Percentiles rank a stretch among this genome's conserved stretches.
Evolutionary conservation across 1,284 basidiomycete species (phyloP).

Genomic region (Ustilago loliicola): DNA sequence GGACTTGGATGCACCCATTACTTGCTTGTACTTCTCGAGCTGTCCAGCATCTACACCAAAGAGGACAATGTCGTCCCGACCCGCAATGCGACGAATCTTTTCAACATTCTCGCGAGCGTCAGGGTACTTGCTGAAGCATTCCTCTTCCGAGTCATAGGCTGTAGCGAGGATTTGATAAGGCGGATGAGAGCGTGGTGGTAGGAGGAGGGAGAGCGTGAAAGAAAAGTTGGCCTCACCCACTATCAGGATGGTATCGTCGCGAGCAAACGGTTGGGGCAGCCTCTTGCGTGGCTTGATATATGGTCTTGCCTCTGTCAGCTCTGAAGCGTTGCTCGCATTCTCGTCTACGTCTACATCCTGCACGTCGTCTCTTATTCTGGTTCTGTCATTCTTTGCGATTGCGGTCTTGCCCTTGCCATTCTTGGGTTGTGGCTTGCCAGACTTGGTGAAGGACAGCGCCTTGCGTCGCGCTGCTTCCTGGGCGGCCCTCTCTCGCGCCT

Average conservation of each 20-base stretch:
- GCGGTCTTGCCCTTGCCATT: slow-evolving; percentile 17
- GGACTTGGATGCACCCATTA: slow-evolving; percentile 57
- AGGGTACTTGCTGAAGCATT: slow-evolving; percentile 86
- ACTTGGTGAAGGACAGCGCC: slow-evolving; percentile 40
- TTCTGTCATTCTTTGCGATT: neutral
- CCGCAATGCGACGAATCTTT: slow-evolving; percentile 53
- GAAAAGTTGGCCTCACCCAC: slow-evolving; percentile 95
- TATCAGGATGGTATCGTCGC: slow-evolving; percentile 84
- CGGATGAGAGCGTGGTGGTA: slow-evolving; percentile 72
- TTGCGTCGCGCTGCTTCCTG: slow-evolving; percentile 57
- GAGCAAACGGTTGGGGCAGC: slow-evolving; percentile 77
- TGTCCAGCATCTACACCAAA: slow-evolving; percentile 88
- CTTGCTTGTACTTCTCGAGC: slow-evolving; percentile 76
- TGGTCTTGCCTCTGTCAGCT: neutral
- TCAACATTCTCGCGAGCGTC: slow-evolving; percentile 79
- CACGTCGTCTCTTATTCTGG: neutral
- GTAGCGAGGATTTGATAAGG: slow-evolving; percentile 84
- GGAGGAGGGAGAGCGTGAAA: slow-evolving; percentile 82
- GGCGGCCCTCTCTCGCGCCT: slow-evolving; percentile 34
- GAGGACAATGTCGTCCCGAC: slow-evolving; percentile 78
- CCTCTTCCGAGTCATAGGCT: slow-evolving; percentile 83
- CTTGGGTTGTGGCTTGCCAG: slow-evolving; percentile 18
- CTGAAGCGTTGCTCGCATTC: neutral
- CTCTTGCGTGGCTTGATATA: slow-evolving; percentile 23
- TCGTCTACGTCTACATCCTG: neutral